Evolutionary conservation across 2,329 filamentous ascomycete genomes (phyloP).

Genomic region (Claviceps quebecensis): DNA sequence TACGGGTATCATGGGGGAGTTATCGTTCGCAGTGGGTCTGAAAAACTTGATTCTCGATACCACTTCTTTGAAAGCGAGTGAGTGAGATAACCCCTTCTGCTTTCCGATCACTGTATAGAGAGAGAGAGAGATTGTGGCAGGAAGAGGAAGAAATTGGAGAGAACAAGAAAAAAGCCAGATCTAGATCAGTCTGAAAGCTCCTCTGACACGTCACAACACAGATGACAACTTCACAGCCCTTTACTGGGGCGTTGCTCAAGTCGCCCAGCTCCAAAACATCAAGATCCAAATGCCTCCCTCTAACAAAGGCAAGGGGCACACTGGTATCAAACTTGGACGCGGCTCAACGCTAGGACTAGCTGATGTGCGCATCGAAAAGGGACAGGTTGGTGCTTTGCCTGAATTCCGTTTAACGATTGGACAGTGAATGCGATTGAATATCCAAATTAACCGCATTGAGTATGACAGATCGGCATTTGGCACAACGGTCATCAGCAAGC

Average conservation of each 20-base stretch:
- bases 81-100: neutral
- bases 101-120: neutral
- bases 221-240: constrained; percentile 24
- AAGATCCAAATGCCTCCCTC: constrained; percentile 26
- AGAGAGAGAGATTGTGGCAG: neutral
- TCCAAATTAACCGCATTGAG: neutral
- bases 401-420: neutral
- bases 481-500: constrained; percentile 30
- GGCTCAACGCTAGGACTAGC: constrained; percentile 27
- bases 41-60: constrained; percentile 31
- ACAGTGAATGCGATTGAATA: too few species aligned
- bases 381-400: constrained; percentile 7
- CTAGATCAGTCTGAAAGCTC: neutral
- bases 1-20: constrained; percentile 19
- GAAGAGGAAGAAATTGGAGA: neutral
- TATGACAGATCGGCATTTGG: constrained; percentile 27
- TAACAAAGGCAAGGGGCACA: constrained; percentile 23
- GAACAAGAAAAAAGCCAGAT: neutral
- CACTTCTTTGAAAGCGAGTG: constrained; percentile 20
- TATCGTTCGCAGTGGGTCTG: constrained; percentile 27
- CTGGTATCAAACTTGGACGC: constrained; percentile 25
- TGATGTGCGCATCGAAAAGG: constrained; percentile 26
- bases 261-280: constrained; percentile 27
- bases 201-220: constrained; percentile 4
- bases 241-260: constrained; percentile 31